Evolutionary conservation across 1,284 basidiomycete genomes (phyloP), one percentile per base, ranked within the genome.

Genomic region (Pseudozyma sp.): DNA sequence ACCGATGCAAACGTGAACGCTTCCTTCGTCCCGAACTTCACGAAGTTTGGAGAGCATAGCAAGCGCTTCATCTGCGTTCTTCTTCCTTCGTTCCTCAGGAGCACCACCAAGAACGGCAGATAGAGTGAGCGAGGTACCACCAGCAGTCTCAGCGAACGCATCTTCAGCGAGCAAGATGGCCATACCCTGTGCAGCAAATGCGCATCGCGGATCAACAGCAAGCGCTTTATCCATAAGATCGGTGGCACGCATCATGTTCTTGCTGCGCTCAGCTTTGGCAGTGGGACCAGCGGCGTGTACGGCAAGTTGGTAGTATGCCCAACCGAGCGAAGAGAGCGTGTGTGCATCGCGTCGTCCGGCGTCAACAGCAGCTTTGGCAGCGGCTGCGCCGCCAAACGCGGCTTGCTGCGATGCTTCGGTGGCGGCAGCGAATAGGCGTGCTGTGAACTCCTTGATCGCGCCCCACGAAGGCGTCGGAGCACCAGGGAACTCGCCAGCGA

Each of bases 181-280:
- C 61, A 85, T 73, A 11, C 79, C 82, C 50, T 85, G 83, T 6
- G 82, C 81, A 16, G 83, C 83, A 52, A 85, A 83, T 14, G 79
- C 81, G 45, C 79, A 79, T 21, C 74, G 69, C 13, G 71, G 45
- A 49, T 85, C 76, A 14, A 68, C 67, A 16, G 42, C 59, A 1
- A 85, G 62, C 16, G 83, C 82, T 72, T 83, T 81, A 62, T 83
- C 82, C 67, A 84, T 77, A 47, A 85, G 74, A 55, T 85, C 83
- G 25, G 76, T 76, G 16, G 82, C 78, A 11, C 83, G 77, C 61
- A 79, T 52, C 78, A 83, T 77, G 62, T 76, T 74, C 60, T 82
- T 80, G 51, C 70, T 66, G 21, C 78, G 69, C 35, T 82, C 81
- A 18, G 76, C 78, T 31, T 74, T 76, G 42, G 71, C 65, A 6